Base-by-base conservation (phyloP, 225 moss, liverwort and hornwort genomes). In the Ulota crispa region DNA sequence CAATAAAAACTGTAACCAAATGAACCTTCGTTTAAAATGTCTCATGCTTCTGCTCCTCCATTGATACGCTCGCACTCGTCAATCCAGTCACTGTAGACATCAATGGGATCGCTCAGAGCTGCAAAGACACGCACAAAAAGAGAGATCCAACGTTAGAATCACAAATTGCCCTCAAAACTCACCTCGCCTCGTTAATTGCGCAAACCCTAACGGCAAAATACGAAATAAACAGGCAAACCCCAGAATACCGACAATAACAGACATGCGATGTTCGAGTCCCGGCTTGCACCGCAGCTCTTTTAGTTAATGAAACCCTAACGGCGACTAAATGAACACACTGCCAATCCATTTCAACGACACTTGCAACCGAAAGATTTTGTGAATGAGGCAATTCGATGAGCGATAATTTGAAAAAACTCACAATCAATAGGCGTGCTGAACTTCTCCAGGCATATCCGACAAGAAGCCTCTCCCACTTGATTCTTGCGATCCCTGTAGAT, bases 71-170 rank as follows among this genome's bases (percentile, higher is more conserved):
- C 89, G 47, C 89, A 89, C 85, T 89, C 89, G 32, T 89, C 89
- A 70, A 89, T 87, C 89, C 89, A 89, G 42, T 89, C 89, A 30
- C 89, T 87, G 74, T 89, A 96, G 34, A 96, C 93, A 70, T 96
- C 95, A 57, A 96, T 94, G 18, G 94, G 93, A 18, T 92, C 94
- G 84, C 92, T 94, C 75, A 96, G 78, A 30, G 94, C 94, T 92
- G 87, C 79, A 83, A 45, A 76, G 11, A 77, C 15, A 41, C 55
- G 2, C 31, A 85, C 75, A 54, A 19, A 37, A 39, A 27, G 18
- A 70, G 28, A 50, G 14, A 6, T 5, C 18, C 50, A 18, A 50
- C 50, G 50, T 50, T 18, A 18, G 18, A 50, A 50, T 18, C 50
- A 50, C 18, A 0, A 6, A 50, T 50, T 18, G 50, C 50, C 4